Evolutionary conservation across 768 basidiomycete species (phyloP).

Genomic region (Pisolithus sp.): DNA sequence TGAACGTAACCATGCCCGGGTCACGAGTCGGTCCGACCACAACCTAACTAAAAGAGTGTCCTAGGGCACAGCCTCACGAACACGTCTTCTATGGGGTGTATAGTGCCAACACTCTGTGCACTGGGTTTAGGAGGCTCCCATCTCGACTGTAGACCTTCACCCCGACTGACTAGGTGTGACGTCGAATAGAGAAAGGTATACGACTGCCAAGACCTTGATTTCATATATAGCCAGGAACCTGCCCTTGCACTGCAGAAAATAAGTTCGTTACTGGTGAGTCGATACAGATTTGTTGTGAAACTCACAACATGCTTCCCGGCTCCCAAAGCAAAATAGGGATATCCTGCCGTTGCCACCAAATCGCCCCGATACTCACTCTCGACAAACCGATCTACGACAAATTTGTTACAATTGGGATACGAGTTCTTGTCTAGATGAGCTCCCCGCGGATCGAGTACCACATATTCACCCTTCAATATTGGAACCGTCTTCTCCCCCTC

Average conservation of each 20-base stretch:
- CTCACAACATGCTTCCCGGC: conserved; percentile 16
- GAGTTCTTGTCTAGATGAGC: conserved; percentile 12
- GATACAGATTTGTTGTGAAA: background rate
- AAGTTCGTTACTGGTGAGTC: background rate
- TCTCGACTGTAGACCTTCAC: background rate
- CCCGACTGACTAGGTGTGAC: background rate
- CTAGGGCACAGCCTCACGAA: background rate
- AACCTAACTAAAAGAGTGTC: background rate
- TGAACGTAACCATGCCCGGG: no score
- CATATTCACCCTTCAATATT: conserved; percentile 16
- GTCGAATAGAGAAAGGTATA: background rate
- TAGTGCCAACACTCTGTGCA: background rate
- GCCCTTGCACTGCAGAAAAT: background rate
- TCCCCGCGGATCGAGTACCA: conserved; percentile 14
- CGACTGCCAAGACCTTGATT: background rate
- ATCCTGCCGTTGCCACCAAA: conserved; percentile 7
- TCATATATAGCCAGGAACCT: background rate
- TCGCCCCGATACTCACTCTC: conserved; percentile 9
- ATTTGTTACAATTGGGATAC: conserved; percentile 10
- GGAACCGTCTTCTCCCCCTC: conserved; percentile 5
- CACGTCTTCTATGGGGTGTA: background rate
- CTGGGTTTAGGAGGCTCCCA: background rate
- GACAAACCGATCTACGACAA: conserved; percentile 17
- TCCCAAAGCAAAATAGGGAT: conserved; percentile 12
- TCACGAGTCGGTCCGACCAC: no score